phyloP scores from a whole-genome alignment of 805 yeast species.

The Starmerella bacillaris region DNA sequence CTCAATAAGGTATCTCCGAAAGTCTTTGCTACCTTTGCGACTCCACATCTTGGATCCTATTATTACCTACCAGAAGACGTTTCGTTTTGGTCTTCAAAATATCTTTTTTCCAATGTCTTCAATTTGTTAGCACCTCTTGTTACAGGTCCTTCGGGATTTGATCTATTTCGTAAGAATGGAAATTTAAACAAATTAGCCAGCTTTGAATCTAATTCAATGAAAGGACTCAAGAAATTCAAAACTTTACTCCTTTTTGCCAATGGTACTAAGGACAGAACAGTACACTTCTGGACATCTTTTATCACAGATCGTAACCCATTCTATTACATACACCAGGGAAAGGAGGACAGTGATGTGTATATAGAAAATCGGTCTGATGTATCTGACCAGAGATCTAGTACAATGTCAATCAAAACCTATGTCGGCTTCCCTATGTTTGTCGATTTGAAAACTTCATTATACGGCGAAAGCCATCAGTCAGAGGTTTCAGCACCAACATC shows the following conservation, averaged over 20 bases:
- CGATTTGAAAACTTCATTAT: neutral
- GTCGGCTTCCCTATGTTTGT: neutral
- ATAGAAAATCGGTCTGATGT: neutral
- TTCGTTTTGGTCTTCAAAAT: too few relatives aligned
- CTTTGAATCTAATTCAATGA: slow-evolving; percentile 30
- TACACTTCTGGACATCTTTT: slow-evolving; percentile 68
- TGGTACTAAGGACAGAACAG: slow-evolving; percentile 66
- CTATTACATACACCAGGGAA: too few relatives aligned
- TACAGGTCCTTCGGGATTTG: slow-evolving; percentile 54
- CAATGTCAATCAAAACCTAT: too few relatives aligned
- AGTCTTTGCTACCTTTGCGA: slow-evolving; percentile 48
- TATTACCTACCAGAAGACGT: too few relatives aligned
- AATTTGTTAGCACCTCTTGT: slow-evolving; percentile 37
- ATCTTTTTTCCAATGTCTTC: too few relatives aligned
- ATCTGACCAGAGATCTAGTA: too few relatives aligned
- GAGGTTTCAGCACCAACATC: neutral
- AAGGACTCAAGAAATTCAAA: slow-evolving; percentile 42
- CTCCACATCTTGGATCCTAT: slow-evolving; percentile 46
- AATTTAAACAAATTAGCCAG: slow-evolving; percentile 37
- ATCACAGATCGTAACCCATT: slow-evolving; percentile 63
- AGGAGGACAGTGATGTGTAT: slow-evolving; percentile 23
- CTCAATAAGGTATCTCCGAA: slow-evolving; percentile 45
- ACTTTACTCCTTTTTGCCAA: slow-evolving; percentile 51
- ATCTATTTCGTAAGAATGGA: slow-evolving; percentile 38
- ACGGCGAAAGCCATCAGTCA: too few relatives aligned